Evolutionary conservation across 495 filamentous ascomycete genomes (phyloP).

Genomic region (Aspergillus haitiensis): DNA sequence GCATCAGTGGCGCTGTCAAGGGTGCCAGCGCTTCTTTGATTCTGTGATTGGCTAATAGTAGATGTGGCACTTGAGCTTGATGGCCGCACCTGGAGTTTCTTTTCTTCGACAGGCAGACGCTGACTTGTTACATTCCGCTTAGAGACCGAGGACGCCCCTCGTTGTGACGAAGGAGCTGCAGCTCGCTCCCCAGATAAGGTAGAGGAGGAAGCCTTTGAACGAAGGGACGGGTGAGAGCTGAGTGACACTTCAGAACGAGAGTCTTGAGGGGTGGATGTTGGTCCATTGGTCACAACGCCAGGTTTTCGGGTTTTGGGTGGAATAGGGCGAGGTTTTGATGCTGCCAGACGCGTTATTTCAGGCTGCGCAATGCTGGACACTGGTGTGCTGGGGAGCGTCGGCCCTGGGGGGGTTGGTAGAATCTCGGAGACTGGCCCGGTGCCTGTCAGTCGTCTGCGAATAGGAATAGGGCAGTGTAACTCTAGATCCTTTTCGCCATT

Average conservation of each 20-base stretch:
- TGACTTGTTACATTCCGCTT: conserved; percentile 20
- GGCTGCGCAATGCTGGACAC: conserved; percentile 14
- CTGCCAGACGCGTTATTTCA: conserved; percentile 11
- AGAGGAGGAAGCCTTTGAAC: conserved; percentile 19
- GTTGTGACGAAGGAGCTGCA: conserved; percentile 34
- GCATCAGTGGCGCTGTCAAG: conserved; percentile 32
- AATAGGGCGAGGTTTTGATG: conserved; percentile 21
- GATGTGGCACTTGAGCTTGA: conserved; percentile 34
- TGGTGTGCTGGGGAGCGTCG: conserved; percentile 10
- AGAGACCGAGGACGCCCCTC: conserved; percentile 18
- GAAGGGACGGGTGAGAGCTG: conserved; percentile 25
- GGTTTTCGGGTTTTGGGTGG: conserved; percentile 23
- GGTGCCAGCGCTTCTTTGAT: conserved; percentile 31
- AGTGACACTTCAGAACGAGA: neutral
- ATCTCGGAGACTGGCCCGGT: conserved; percentile 6
- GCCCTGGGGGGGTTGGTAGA: conserved; percentile 6
- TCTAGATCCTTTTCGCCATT: conserved; percentile 8
- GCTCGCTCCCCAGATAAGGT: conserved; percentile 20
- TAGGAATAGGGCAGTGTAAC: conserved; percentile 16
- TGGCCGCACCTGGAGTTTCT: conserved; percentile 19
- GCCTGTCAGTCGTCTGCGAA: conserved; percentile 8
- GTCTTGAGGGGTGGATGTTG: neutral
- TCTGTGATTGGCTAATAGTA: conserved; percentile 29
- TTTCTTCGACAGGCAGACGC: conserved; percentile 9
- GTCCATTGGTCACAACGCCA: neutral